Conservation (phyloP, 331 rosid species). For the Cucumis variabilis region DNA sequence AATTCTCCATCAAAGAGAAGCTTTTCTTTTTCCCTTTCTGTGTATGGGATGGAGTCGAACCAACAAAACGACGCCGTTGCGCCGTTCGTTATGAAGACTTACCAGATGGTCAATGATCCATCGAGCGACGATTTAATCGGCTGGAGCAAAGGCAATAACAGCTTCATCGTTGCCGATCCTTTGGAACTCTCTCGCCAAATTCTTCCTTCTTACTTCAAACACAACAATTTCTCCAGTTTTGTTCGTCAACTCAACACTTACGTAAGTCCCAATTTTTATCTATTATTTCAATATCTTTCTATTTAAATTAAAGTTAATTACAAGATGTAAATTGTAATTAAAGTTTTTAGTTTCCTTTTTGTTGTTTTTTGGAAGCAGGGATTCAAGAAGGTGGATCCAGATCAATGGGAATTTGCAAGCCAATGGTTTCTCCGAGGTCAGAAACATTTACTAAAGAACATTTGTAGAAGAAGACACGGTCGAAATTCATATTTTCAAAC, state of each 20-base stretch:
- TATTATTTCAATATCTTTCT: not conserved
- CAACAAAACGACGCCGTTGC: conserved; percentile 14
- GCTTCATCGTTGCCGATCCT: conserved; percentile 33
- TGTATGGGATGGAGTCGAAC: conserved; percentile 32
- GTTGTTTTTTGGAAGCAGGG: not conserved
- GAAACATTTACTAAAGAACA: conserved; percentile 19
- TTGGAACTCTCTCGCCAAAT: conserved; percentile 28
- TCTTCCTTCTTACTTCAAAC: conserved; percentile 31
- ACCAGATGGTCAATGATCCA: conserved; percentile 35
- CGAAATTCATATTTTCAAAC: conserved; percentile 25
- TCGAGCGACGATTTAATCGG: conserved; percentile 17
- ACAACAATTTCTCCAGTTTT: conserved; percentile 35
- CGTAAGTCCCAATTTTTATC: not conserved
- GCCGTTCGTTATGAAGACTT: conserved; percentile 34
- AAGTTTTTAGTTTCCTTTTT: not conserved
- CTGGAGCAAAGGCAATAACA: conserved; percentile 27
- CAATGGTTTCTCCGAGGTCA: conserved; percentile 32
- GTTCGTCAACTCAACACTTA: conserved; percentile 36
- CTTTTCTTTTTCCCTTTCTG: not conserved
- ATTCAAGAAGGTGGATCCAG: conserved; percentile 35
- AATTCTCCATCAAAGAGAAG: not conserved
- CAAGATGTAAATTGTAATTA: not conserved
- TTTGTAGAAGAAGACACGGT: conserved; percentile 50
- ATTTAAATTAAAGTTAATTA: too few relatives aligned
- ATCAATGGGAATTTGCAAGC: conserved; percentile 36